Conservation (phyloP, 202 grass and related monocot species). For the Schoenoplectus tabernaemontani region DNA sequence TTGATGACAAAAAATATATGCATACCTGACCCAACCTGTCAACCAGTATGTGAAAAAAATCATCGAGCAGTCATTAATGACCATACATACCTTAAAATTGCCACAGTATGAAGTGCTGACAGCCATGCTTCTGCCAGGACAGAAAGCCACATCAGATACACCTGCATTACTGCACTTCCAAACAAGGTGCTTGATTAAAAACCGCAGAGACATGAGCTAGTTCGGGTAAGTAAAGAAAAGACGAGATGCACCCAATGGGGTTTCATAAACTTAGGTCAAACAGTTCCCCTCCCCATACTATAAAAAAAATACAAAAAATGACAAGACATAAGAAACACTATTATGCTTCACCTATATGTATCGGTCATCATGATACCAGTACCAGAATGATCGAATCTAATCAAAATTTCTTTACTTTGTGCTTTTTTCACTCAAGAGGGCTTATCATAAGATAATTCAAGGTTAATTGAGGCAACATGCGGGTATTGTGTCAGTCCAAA, state of each 20-base stretch:
- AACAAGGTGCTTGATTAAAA: slow-evolving; percentile 9
- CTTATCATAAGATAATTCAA: not conserved
- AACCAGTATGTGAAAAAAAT: not conserved
- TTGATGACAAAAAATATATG: not conserved
- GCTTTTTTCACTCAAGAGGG: not conserved
- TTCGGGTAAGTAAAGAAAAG: not conserved
- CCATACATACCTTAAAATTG: slow-evolving; percentile 66
- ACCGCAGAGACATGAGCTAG: not conserved
- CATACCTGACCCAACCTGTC: not conserved
- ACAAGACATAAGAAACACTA: not conserved
- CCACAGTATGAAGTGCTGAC: slow-evolving; percentile 76
- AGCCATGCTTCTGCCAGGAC: slow-evolving; percentile 64
- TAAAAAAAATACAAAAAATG: not conserved
- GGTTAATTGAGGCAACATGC: not conserved
- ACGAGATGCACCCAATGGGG: not conserved
- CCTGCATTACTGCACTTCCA: slow-evolving; percentile 54
- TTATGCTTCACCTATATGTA: not conserved
- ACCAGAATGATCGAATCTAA: not conserved
- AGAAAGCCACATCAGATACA: slow-evolving; percentile 69
- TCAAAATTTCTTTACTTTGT: not conserved
- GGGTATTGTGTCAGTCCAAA: not conserved
- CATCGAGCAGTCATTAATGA: not conserved
- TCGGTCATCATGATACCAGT: not conserved
- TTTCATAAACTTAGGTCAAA: not conserved
- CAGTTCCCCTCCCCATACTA: not conserved